phyloP scores from a whole-genome alignment of 768 basidiomycete species.

The Xerocomus potaroensis region DNA sequence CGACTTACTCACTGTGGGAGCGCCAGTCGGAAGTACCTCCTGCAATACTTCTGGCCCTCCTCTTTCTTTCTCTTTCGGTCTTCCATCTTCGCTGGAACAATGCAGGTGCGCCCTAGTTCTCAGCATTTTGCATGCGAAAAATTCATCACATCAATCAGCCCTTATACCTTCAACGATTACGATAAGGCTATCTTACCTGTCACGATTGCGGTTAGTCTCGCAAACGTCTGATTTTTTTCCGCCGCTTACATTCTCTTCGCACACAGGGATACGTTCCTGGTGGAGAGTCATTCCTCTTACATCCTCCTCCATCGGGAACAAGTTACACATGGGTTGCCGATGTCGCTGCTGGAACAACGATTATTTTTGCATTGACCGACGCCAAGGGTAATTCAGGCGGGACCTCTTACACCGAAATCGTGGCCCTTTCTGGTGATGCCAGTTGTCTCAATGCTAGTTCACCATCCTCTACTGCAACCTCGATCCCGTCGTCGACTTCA shows the following conservation, averaged over 20 bases:
- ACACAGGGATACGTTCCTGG: constrained; percentile 59
- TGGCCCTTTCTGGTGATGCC: constrained; percentile 43
- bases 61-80: constrained; percentile 43
- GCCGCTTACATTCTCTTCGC: background rate
- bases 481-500: constrained; percentile 22
- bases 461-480: constrained; percentile 46
- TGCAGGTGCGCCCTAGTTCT: constrained; percentile 45
- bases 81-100: constrained; percentile 53
- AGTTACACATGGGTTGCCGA: constrained; percentile 54
- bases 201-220: constrained; percentile 44
- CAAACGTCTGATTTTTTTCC: background rate
- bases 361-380: constrained; percentile 57
- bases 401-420: constrained; percentile 47
- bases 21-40: constrained; percentile 34
- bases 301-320: constrained; percentile 33
- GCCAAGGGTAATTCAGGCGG: constrained; percentile 52
- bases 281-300: constrained; percentile 47
- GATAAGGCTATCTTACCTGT: constrained; percentile 47
- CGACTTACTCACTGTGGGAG: constrained; percentile 43
- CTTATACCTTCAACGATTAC: constrained; percentile 46
- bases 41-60: constrained; percentile 50
- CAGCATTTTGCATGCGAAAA: background rate
- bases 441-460: constrained; percentile 52
- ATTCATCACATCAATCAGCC: constrained; percentile 29
- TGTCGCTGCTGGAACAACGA: constrained; percentile 52